Evolutionary conservation across 768 basidiomycete genomes (phyloP), one percentile per base, ranked within the genome.

Genomic region (Pleurotus pulmonarius): DNA sequence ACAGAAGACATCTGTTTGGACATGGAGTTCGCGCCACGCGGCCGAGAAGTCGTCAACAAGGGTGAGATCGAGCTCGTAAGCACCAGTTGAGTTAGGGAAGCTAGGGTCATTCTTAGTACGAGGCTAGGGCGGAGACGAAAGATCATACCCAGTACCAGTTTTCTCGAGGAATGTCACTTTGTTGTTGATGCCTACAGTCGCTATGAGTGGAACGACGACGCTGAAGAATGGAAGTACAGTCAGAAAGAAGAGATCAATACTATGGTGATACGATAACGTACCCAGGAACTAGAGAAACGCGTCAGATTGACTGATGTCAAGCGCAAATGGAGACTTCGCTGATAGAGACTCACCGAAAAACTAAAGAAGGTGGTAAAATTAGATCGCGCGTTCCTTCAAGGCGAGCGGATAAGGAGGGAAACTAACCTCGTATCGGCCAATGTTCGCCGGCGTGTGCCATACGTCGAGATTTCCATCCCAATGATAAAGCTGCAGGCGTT

Each of bases 121-220:
- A 29, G 22, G 16, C 11, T n/a, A n/a, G 25, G 26, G 48, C 24
- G 46, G 26, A 6, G 13, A 25, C 24, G 13, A 43, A 47, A 25
- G 4, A 18, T 58, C 74, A 24, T 64, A 80, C 79, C 77, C 77
- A 22, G 88, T 90, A 7, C 88, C 87, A 3, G 55, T 70, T 66
- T 92, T 92, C 68, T 92, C 90, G 5, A 92, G 73, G 72, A 92
- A 88, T 1, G 84, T 80, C 47, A 92, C 85, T 64, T 92, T 92
- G 74, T 87, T 85, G 73, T 92, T 92, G 69, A 88, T 75, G 1
- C 90, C 88, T 29, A 92, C 72, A 0, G 90, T 91, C 3, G 87
- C 83, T 38, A 90, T 81, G 56, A 91, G 73, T 3, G 89, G 88
- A 11, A 90, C 83, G 52, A 89, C 76, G 29, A 90, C 75, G 2